Evolutionary conservation across 305 asterid species (phyloP).

Genomic region (Solanum aculeatissimum): DNA sequence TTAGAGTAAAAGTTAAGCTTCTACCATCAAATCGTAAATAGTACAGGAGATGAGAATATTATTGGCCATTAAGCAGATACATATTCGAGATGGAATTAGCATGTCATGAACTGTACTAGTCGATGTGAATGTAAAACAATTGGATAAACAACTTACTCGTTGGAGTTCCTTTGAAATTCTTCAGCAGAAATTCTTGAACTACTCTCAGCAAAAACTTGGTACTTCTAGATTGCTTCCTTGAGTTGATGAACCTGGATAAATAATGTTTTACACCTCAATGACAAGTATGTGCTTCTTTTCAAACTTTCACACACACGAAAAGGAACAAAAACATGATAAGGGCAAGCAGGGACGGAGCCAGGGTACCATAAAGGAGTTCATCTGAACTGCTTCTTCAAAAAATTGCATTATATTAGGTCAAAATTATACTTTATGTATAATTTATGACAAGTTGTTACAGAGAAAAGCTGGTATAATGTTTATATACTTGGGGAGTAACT

Average conservation of each 20-base stretch:
- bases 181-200: slow-evolving; percentile 15
- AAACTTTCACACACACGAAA: too few species aligned
- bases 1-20: not conserved
- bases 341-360: too few species aligned
- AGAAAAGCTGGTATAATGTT: not conserved
- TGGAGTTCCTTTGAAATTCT: slow-evolving; percentile 21
- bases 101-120: not conserved
- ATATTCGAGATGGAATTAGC: not conserved
- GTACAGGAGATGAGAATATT: not conserved
- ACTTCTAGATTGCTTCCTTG: slow-evolving; percentile 25
- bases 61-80: not conserved
- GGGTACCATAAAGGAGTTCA: too few species aligned
- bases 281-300: too few species aligned
- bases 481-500: slow-evolving; percentile 32
- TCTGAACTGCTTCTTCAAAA: too few species aligned
- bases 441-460: not conserved
- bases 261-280: too few species aligned
- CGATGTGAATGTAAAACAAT: too few species aligned
- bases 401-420: too few species aligned
- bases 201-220: slow-evolving; percentile 24
- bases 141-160: slow-evolving; percentile 20
- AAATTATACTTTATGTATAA: too few species aligned
- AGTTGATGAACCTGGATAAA: too few species aligned
- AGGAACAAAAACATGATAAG: too few species aligned
- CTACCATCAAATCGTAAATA: not conserved